A percentile compares a stretch with the other conserved stretches of the same genome.
These are phyloP conservation scores for Hemisphaericaspora nanyangensis DNA, from an alignment of 805 yeast genomes.

Conservation along the genomic window DNA sequence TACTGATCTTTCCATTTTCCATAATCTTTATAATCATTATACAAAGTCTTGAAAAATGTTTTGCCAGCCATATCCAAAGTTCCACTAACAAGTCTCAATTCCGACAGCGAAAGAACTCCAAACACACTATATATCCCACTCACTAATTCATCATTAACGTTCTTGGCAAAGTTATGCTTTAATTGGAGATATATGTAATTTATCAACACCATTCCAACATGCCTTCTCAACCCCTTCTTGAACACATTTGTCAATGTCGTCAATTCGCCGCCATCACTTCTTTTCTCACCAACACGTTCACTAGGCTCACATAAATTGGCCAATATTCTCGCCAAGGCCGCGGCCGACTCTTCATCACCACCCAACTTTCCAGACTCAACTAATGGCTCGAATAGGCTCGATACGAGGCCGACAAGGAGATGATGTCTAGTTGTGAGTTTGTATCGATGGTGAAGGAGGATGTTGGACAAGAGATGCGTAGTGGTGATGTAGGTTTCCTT, in stretches of 20 bases:
- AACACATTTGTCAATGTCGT: constrained; percentile 53
- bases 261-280: constrained; percentile 16
- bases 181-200: constrained; percentile 57
- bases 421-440: constrained; percentile 74
- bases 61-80: constrained; percentile 69
- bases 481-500: constrained; percentile 34
- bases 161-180: constrained; percentile 42
- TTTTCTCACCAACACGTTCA: constrained; percentile 15
- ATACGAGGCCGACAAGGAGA: constrained; percentile 47
- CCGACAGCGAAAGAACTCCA: constrained; percentile 65
- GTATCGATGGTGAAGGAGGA: constrained; percentile 65
- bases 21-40: constrained; percentile 65
- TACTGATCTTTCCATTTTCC: constrained; percentile 79
- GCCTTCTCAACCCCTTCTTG: constrained; percentile 60
- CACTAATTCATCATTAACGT: constrained; percentile 46
- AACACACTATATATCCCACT: constrained; percentile 60
- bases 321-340: constrained; percentile 54
- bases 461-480: constrained; percentile 52
- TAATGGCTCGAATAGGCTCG: constrained; percentile 48
- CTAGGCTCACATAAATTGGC: constrained; percentile 74
- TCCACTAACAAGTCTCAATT: constrained; percentile 57
- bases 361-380: constrained; percentile 12
- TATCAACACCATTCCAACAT: constrained; percentile 55
- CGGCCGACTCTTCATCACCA: constrained; percentile 33
- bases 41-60: constrained; percentile 60